Evolutionary conservation across 129 eudicot genomes (phyloP), one percentile per base, ranked within the genome.

Genomic region (Helianthus tuberosus): DNA sequence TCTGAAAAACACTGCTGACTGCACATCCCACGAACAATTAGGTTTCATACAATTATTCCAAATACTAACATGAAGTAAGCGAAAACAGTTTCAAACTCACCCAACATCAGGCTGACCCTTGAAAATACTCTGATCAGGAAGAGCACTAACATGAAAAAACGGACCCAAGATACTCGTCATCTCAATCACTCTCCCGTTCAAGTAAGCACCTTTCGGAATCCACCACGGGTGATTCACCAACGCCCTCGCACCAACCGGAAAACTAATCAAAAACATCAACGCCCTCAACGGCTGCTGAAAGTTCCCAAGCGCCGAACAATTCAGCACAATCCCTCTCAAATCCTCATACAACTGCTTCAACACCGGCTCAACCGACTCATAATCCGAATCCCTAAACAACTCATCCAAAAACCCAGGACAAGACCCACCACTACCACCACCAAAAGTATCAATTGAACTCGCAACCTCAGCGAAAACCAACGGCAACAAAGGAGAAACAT

Each of bases 201-300:
- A 62, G 54, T 82, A 94, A 6, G 79, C 77, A 15, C 98, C 86
- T 61, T 84, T 86, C 0, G 98, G 97, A 16, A 90, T 86, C 98
- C 98, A 94, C 98, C 98, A 90, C 1, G 69, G 90, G 64, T 94
- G 98, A 80, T 72, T 94, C 65, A 94, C 98, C 68, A 94, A 80
- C 60, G 88, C 87, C 69, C 82, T 85, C 1, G 89, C 93, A 10
- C 96, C 98, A 46, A 86, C 83, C 1, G 97, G 98, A 78, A 79
- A 81, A 54, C 74, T 88, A 46, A 94, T 81, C 87, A 94, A 79
- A 80, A 80, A 79, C 89, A 74, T 70, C 74, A 94, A 83, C 2
- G 89, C 97, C 91, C 97, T 86, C 68, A 94, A 73, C 1, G 98
- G 98, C 91, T 86, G 98, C 87, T 90, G 96, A 73, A 94, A 94